These are phyloP conservation scores for Aureobasidium sp. DNA, from an alignment of 2,329 filamentous ascomycete genomes.

Conservation along the genomic window DNA sequence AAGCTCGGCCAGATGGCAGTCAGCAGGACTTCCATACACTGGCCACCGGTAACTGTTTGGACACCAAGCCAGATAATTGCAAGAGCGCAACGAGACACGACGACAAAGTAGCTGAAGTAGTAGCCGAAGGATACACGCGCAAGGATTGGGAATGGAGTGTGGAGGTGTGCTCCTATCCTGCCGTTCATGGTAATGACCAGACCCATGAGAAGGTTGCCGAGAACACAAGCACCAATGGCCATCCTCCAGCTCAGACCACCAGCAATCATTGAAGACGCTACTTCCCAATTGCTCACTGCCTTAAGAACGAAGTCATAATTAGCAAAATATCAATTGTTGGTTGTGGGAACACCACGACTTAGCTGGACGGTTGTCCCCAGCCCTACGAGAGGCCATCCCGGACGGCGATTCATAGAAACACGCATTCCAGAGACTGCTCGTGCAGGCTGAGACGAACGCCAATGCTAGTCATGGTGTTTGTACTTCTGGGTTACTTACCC, in stretches of 20 bases:
- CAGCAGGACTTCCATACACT: conserved; percentile 45
- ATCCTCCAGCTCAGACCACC: conserved; percentile 21
- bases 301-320: no score
- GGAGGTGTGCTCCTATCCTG: conserved; percentile 45
- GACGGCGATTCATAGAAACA: no score
- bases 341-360: no score
- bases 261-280: conserved; percentile 21
- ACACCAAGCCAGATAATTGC: conserved; percentile 45
- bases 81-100: conserved; percentile 47
- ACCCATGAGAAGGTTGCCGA: conserved; percentile 21
- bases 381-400: no score
- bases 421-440: no score
- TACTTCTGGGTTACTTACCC: no score
- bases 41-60: conserved; percentile 56
- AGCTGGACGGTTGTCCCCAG: no score
- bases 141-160: conserved; percentile 50
- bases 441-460: no score
- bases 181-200: conserved; percentile 43
- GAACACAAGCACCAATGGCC: conserved; percentile 20
- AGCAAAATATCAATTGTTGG: no score
- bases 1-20: conserved; percentile 48
- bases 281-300: conserved; percentile 17
- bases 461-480: no score
- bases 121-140: conserved; percentile 51
- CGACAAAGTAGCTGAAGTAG: conserved; percentile 49